Evolutionary conservation across 768 basidiomycete species (phyloP).

Genomic region (Naganishia antarctica): DNA sequence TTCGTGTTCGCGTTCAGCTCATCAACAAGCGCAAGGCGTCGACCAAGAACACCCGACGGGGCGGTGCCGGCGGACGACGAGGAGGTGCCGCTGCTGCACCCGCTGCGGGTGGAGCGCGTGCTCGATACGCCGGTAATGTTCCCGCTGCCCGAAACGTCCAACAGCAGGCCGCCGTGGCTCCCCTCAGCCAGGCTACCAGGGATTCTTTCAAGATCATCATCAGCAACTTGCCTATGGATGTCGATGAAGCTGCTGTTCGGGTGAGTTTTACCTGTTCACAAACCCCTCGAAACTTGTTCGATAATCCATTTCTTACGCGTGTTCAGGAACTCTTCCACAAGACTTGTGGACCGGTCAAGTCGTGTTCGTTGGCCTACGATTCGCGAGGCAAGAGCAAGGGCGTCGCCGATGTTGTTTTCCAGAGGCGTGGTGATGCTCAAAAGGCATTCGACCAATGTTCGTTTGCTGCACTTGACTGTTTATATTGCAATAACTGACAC

Average conservation of each 20-base stretch:
- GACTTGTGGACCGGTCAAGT: conserved; percentile 80
- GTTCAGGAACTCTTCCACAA: conserved; percentile 93
- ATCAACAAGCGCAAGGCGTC: conserved; percentile 30
- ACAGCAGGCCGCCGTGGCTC: conserved; percentile 28
- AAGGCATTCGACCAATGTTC: conserved; percentile 78
- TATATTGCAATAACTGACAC: background rate
- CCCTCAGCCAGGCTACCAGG: conserved; percentile 33
- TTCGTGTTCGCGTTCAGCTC: conserved; percentile 34
- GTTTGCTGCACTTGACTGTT: conserved; percentile 12
- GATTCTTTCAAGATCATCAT: conserved; percentile 87
- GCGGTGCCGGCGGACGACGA: conserved; percentile 34
- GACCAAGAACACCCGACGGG: conserved; percentile 32
- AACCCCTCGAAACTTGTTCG: no score
- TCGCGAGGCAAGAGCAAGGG: conserved; percentile 82
- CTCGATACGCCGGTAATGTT: conserved; percentile 49
- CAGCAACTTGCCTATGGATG: conserved; percentile 84
- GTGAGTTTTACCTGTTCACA: no score
- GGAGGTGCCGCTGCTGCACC: conserved; percentile 40
- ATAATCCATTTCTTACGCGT: no score
- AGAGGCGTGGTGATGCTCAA: conserved; percentile 77
- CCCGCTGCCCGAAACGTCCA: conserved; percentile 31
- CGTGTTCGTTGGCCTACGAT: conserved; percentile 82
- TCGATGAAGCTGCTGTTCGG: conserved; percentile 88
- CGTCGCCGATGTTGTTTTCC: conserved; percentile 78
- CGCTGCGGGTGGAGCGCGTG: conserved; percentile 46